phyloP scores from a whole-genome alignment of 768 basidiomycete genomes.

The Leucocoprinus birnbaumii region DNA sequence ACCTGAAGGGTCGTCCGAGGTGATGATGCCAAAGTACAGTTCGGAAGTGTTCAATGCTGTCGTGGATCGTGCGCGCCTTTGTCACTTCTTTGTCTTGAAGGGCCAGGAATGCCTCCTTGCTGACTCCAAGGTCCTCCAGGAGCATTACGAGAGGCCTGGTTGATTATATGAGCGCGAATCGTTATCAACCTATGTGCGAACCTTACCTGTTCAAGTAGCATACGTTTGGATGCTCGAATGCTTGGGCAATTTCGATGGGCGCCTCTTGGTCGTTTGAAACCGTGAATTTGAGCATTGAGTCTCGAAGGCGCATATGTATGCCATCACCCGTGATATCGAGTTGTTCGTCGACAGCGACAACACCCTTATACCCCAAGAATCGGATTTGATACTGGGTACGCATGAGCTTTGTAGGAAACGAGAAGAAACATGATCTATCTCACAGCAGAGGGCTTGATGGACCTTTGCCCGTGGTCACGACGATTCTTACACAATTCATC shows the following conservation, averaged over 20 bases:
- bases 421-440: conserved; percentile 20
- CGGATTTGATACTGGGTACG: conserved; percentile 70
- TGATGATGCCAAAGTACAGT: conserved; percentile 45
- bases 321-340: conserved; percentile 42
- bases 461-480: conserved; percentile 26
- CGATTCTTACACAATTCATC: conserved; percentile 43
- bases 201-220: conserved; percentile 72
- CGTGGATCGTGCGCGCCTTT: conserved; percentile 55
- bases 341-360: conserved; percentile 64
- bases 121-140: conserved; percentile 72
- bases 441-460: conserved; percentile 59
- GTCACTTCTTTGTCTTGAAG: conserved; percentile 62
- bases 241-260: conserved; percentile 70
- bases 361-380: conserved; percentile 81
- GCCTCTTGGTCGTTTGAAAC: conserved; percentile 44
- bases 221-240: conserved; percentile 55
- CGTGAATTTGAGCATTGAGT: conserved; percentile 76
- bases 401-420: not conserved
- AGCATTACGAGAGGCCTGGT: conserved; percentile 71
- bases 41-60: conserved; percentile 48
- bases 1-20: conserved; percentile 41
- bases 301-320: conserved; percentile 65
- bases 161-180: not conserved
- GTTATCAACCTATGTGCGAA: not conserved
- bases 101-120: conserved; percentile 49